phyloP scores from a whole-genome alignment of 2,329 filamentous ascomycete species.

The Acephala macrosclerotiorum region DNA sequence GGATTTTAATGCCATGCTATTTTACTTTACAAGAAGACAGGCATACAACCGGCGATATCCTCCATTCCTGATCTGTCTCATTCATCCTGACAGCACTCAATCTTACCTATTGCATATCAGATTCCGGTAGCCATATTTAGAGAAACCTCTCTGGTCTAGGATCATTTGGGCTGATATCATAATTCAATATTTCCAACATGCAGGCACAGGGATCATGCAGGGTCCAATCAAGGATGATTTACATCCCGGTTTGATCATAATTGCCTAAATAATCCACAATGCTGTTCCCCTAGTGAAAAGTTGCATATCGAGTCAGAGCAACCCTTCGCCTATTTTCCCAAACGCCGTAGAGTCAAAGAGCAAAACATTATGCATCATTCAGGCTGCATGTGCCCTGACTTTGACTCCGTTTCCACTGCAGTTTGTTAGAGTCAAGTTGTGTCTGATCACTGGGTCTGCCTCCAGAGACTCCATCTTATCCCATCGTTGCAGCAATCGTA shows the following conservation, averaged over 20 bases:
- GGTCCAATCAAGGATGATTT: neutral
- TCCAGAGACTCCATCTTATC: conserved; percentile 45
- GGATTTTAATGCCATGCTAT: too few species aligned
- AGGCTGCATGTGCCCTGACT: conserved; percentile 41
- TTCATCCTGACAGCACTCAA: too few species aligned
- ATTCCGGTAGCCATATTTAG: too few species aligned
- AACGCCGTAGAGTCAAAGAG: neutral
- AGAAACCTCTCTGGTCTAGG: neutral
- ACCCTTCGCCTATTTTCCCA: neutral
- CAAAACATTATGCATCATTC: neutral
- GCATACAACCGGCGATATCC: neutral
- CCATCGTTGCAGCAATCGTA: conserved; percentile 46
- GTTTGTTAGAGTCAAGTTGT: conserved; percentile 39
- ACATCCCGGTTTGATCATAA: conserved; percentile 1
- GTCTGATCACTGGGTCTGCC: conserved; percentile 39
- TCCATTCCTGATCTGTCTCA: neutral
- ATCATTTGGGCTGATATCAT: neutral
- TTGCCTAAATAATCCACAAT: neutral
- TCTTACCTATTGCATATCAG: too few species aligned
- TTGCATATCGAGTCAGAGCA: neutral
- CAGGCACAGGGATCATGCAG: neutral
- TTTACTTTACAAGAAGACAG: too few species aligned
- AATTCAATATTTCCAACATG: neutral
- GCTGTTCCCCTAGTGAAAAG: neutral
- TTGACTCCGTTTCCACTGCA: conserved; percentile 46